Evolutionary conservation across 208 protist genomes (phyloP).

Genomic region (Trichomonas vaginalis): DNA sequence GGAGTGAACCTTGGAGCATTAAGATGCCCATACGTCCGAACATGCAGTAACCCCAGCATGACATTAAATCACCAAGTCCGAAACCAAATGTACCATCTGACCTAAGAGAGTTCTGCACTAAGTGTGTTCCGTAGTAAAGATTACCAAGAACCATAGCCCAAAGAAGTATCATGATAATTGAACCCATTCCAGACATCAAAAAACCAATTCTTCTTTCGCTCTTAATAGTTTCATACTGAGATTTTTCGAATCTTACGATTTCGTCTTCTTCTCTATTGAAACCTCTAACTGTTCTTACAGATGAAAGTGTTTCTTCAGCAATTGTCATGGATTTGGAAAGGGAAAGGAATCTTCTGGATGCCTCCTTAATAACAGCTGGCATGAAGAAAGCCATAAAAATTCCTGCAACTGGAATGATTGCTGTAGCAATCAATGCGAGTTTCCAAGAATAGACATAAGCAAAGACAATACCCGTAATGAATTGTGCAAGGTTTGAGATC

Average conservation of each 20-base stretch:
- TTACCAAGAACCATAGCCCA: not conserved
- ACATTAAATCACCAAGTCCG: not conserved
- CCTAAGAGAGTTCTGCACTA: not conserved
- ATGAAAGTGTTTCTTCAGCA: conserved; percentile 22
- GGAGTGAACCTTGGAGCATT: not conserved
- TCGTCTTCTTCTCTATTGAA: not conserved
- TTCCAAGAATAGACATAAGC: not conserved
- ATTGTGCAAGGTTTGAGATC: not conserved
- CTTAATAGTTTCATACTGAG: not conserved
- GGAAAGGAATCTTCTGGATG: not conserved
- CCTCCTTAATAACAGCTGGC: not conserved
- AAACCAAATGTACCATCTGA: not conserved
- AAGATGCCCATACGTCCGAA: not conserved
- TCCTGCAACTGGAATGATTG: not conserved
- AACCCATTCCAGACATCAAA: not conserved
- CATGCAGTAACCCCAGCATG: not conserved
- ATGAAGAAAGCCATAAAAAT: not conserved
- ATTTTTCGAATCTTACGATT: not conserved
- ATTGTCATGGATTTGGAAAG: not conserved
- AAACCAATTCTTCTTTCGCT: not conserved
- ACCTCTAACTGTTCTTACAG: conserved; percentile 11
- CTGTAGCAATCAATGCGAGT: not conserved
- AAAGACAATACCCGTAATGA: not conserved
- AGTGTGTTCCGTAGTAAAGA: not conserved
- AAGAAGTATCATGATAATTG: not conserved